Percentiles rank a stretch among this genome's conserved stretches.
These are phyloP conservation scores for Sugiyamaella grinbergsii DNA, from an alignment of 1,139 yeast species.

Conservation along the genomic window DNA sequence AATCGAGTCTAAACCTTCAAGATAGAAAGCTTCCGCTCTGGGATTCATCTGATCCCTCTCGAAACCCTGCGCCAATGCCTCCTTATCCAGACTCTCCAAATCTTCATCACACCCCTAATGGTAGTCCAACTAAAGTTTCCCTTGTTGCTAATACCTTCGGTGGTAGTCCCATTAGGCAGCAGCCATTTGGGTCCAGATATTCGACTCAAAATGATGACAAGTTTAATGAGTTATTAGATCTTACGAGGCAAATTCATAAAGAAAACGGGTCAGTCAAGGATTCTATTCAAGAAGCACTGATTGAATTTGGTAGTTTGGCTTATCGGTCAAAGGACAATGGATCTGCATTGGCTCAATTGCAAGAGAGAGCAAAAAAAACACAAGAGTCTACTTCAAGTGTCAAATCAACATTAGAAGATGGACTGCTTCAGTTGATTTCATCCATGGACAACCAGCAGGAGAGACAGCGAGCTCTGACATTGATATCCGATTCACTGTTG, in stretches of 20 bases:
- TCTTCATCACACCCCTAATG: constrained; percentile 31
- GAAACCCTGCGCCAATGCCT: constrained; percentile 47
- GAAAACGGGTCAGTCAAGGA: constrained; percentile 41
- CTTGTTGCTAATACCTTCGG: constrained; percentile 21
- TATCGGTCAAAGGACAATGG: constrained; percentile 50
- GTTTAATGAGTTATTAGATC: constrained; percentile 38
- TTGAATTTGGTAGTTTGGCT: constrained; percentile 47
- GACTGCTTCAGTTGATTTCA: constrained; percentile 26
- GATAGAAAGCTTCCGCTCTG: constrained; percentile 35
- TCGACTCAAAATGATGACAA: constrained; percentile 39
- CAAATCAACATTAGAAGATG: constrained; percentile 30
- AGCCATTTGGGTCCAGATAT: constrained; percentile 32
- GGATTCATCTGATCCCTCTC: constrained; percentile 45
- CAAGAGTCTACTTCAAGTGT: constrained; percentile 27
- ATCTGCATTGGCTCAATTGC: constrained; percentile 43
- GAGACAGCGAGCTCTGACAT: constrained; percentile 30
- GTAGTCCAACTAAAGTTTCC: constrained; percentile 29
- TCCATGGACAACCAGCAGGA: constrained; percentile 33
- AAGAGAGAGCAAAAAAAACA: constrained; percentile 33
- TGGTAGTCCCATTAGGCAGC: constrained; percentile 25
- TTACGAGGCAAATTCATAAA: constrained; percentile 36
- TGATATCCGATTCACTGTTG: constrained; percentile 32
- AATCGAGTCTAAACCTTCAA: constrained; percentile 24
- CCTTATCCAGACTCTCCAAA: constrained; percentile 41
- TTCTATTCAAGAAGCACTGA: constrained; percentile 45